Evolutionary conservation across 257 asterid species (phyloP).

Genomic region (Handroanthus guayacan): DNA sequence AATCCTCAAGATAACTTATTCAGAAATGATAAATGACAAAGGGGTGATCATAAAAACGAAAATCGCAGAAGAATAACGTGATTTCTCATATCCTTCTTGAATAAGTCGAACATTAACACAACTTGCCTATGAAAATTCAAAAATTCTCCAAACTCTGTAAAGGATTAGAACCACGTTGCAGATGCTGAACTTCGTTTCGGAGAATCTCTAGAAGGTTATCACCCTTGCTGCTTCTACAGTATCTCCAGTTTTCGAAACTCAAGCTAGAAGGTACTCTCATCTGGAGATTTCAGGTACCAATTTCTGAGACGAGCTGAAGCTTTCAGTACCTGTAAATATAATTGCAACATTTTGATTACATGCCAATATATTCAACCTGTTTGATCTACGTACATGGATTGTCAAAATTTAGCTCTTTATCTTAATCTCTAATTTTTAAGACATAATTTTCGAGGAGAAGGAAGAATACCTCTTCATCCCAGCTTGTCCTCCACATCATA

Average conservation of each 20-base stretch:
- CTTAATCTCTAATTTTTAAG: not conserved
- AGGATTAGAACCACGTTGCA: not conserved
- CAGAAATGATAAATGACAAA: too few species aligned
- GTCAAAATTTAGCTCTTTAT: not conserved
- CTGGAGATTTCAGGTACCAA: constrained; percentile 65
- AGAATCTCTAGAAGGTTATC: not conserved
- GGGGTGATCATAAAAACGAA: too few species aligned
- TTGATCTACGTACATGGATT: not conserved
- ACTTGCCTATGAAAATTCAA: not conserved
- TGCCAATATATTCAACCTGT: not conserved
- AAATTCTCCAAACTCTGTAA: constrained; percentile 8
- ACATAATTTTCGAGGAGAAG: not conserved
- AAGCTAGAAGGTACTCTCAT: constrained; percentile 50
- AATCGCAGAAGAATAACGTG: too few species aligned
- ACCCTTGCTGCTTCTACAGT: not conserved
- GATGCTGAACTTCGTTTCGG: not conserved
- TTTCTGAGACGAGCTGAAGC: constrained; percentile 55
- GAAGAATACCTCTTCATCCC: constrained; percentile 70
- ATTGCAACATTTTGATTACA: not conserved
- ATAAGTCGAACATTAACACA: too few species aligned
- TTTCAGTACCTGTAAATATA: constrained; percentile 43
- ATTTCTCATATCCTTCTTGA: too few species aligned
- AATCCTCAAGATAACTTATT: not conserved
- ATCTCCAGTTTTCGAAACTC: constrained; percentile 30
- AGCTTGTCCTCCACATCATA: constrained; percentile 77